phyloP scores from a whole-genome alignment of 1,284 basidiomycete species.

The Ganoderma multipileum region DNA sequence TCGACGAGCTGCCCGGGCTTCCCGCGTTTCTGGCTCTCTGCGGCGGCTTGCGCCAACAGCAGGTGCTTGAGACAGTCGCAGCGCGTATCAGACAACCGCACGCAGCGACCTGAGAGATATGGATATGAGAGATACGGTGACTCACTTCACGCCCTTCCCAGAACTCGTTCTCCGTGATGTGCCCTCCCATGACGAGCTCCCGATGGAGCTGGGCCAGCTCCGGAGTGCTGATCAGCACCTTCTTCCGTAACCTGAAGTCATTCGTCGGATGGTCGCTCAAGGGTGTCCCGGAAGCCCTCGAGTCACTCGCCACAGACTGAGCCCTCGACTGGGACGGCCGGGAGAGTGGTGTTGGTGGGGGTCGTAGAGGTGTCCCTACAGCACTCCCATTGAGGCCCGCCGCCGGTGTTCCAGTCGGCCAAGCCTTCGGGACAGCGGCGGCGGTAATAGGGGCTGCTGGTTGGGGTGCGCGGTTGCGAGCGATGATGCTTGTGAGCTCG shows the following conservation, averaged over 20 bases:
- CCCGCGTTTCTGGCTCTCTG: conserved; percentile 81
- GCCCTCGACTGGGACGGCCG: conserved; percentile 61
- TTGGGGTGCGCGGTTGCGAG: conserved; percentile 57
- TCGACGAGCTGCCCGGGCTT: conserved; percentile 89
- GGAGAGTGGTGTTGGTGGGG: conserved; percentile 29
- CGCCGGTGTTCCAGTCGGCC: conserved; percentile 26
- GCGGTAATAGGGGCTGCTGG: conserved; percentile 1
- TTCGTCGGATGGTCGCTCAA: conserved; percentile 59
- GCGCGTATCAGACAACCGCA: conserved; percentile 14
- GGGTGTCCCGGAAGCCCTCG: conserved; percentile 59
- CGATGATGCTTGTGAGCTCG: conserved; percentile 76
- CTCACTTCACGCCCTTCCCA: conserved; percentile 93
- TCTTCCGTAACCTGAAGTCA: conserved; percentile 78
- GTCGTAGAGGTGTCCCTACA: conserved; percentile 24
- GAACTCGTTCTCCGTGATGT: conserved; percentile 92
- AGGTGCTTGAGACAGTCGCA: conserved; percentile 59
- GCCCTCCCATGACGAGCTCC: conserved; percentile 84
- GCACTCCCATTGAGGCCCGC: conserved; percentile 37
- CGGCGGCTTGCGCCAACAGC: conserved; percentile 72
- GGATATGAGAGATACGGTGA: conserved; percentile 15
- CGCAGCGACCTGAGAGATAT: conserved; percentile 3
- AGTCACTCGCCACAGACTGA: conserved; percentile 65
- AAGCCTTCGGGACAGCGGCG: conserved; percentile 4
- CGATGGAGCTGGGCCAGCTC: conserved; percentile 82
- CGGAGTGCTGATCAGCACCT: conserved; percentile 78